These are phyloP conservation scores for Mortierella sp. DNA, from an alignment of 371 early-diverging fungal species.

Conservation along the genomic window DNA sequence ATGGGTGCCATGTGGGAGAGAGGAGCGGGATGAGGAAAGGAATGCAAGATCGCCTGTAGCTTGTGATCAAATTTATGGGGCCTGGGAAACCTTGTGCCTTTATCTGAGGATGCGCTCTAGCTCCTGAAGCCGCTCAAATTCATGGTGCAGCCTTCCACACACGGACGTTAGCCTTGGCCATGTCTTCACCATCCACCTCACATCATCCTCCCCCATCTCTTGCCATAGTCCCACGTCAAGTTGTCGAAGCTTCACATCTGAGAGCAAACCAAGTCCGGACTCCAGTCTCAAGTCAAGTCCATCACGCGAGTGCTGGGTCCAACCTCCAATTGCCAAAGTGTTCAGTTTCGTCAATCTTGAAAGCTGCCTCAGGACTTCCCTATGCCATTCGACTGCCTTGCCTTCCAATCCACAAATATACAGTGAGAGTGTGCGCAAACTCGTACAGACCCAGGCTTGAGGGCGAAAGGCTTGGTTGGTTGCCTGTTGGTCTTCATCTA, in stretches of 20 bases:
- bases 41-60: too few relatives aligned
- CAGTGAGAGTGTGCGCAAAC: too few relatives aligned
- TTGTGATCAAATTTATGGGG: too few relatives aligned
- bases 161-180: neutral
- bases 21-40: too few relatives aligned
- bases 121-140: neutral
- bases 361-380: neutral
- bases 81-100: too few relatives aligned
- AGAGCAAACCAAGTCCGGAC: neutral
- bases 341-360: neutral
- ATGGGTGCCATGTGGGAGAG: too few relatives aligned
- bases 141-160: neutral
- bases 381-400: too few relatives aligned
- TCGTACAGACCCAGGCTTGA: too few relatives aligned
- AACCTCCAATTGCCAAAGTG: too few relatives aligned
- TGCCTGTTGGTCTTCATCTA: too few relatives aligned
- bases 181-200: conserved; percentile 7
- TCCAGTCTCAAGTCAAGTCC: conserved; percentile 2
- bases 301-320: neutral
- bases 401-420: too few relatives aligned
- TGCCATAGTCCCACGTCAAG: neutral
- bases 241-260: neutral
- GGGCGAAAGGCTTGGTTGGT: too few relatives aligned
- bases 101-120: neutral
- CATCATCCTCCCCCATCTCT: conserved; percentile 2